phyloP scores from a whole-genome alignment of 1,284 basidiomycete genomes.

The Rhodotorula mucilaginosa region DNA sequence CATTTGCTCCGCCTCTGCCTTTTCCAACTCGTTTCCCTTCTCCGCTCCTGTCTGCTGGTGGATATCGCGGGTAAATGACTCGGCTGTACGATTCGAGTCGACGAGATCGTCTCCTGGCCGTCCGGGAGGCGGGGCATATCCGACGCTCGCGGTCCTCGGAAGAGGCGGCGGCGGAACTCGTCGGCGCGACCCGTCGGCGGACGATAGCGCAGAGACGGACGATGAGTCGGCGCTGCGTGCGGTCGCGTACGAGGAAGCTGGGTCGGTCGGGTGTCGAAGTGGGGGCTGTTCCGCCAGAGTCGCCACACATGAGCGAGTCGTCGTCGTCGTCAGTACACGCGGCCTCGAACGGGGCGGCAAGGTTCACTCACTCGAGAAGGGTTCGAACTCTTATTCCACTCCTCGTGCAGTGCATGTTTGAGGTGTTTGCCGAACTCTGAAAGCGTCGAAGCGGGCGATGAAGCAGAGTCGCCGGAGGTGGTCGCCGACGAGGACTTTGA shows the following conservation, averaged over 20 bases:
- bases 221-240: neutral
- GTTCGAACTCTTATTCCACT: neutral
- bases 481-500: neutral
- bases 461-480: neutral
- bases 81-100: no score
- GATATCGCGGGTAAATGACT: no score
- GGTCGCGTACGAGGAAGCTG: neutral
- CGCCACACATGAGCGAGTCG: no score
- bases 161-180: neutral
- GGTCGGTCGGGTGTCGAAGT: neutral
- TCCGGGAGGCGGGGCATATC: neutral
- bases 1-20: constrained; percentile 15
- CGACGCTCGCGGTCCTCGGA: neutral
- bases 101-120: no score
- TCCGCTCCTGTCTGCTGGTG: no score
- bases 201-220: neutral
- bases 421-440: neutral
- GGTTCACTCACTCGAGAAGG: neutral
- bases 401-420: neutral
- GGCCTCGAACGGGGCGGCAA: neutral
- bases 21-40: neutral
- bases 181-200: neutral
- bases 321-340: no score
- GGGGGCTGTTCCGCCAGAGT: neutral
- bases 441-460: neutral